Conservation (phyloP, 495 filamentous ascomycete genomes). For the Pyronema omphalodes region DNA sequence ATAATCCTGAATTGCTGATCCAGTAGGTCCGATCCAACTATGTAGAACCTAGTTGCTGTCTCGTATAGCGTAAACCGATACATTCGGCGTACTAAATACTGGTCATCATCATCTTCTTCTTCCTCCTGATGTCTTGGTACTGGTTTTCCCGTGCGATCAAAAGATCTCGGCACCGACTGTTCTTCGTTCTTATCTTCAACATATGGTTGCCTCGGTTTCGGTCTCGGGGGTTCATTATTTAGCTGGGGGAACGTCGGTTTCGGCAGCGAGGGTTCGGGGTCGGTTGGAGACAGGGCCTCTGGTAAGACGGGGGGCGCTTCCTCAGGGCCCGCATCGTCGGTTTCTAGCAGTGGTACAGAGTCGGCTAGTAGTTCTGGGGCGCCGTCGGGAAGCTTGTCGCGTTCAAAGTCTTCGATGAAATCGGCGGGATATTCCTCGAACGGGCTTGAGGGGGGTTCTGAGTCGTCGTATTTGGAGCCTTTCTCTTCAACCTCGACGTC, state of each 20-base stretch:
- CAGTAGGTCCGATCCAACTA: conserved; percentile 76
- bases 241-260: conserved; percentile 23
- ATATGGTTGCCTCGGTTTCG: conserved; percentile 18
- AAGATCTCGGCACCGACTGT: conserved; percentile 41
- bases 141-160: conserved; percentile 29
- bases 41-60: conserved; percentile 78
- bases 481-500: no score
- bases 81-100: conserved; percentile 61
- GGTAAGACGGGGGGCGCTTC: background rate
- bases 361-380: background rate
- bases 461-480: no score
- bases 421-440: no score
- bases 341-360: background rate
- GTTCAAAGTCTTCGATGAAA: no score
- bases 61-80: conserved; percentile 93
- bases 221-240: conserved; percentile 25
- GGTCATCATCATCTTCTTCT: conserved; percentile 27
- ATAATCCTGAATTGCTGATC: conserved; percentile 78
- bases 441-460: no score
- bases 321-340: background rate
- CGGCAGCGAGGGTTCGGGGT: background rate
- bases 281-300: no score
- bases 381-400: background rate
- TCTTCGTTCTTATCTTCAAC: conserved; percentile 47
- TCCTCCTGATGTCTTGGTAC: background rate